phyloP scores from a whole-genome alignment of 1,139 yeast genomes.

The Yamadazyma friedrichii region DNA sequence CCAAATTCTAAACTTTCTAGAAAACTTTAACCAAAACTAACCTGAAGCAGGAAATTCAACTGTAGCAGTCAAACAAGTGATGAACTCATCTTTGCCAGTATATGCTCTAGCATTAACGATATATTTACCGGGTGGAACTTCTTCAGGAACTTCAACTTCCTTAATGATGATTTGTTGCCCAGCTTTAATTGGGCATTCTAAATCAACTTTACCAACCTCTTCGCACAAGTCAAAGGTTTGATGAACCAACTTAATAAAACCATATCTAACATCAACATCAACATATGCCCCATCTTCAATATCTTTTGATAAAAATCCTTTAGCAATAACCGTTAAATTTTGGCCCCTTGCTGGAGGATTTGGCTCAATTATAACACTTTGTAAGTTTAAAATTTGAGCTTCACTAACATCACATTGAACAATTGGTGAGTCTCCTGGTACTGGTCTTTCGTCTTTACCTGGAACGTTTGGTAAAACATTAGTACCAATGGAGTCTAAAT shows the following conservation, averaged over 20 bases:
- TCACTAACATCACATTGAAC: conserved; percentile 66
- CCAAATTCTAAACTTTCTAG: not conserved
- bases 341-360: conserved; percentile 86
- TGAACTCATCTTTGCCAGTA: conserved; percentile 73
- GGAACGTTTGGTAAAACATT: conserved; percentile 12
- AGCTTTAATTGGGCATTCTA: conserved; percentile 72
- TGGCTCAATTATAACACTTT: conserved; percentile 63
- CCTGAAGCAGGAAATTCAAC: conserved; percentile 51
- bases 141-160: conserved; percentile 80
- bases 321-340: conserved; percentile 74
- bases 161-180: conserved; percentile 70
- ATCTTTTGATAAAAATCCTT: conserved; percentile 55
- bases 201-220: conserved; percentile 75
- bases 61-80: conserved; percentile 83
- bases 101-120: conserved; percentile 84
- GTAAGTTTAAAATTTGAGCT: conserved; percentile 62
- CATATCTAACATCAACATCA: conserved; percentile 89
- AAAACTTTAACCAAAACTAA: not conserved
- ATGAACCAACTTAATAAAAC: conserved; percentile 81
- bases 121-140: conserved; percentile 95
- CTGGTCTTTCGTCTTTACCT: conserved; percentile 51
- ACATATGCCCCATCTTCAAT: conserved; percentile 86
- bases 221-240: conserved; percentile 92
- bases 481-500: conserved; percentile 13
- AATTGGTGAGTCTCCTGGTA: conserved; percentile 90